Evolutionary conservation across 768 basidiomycete species (phyloP).

Genomic region (Boletus edulis): DNA sequence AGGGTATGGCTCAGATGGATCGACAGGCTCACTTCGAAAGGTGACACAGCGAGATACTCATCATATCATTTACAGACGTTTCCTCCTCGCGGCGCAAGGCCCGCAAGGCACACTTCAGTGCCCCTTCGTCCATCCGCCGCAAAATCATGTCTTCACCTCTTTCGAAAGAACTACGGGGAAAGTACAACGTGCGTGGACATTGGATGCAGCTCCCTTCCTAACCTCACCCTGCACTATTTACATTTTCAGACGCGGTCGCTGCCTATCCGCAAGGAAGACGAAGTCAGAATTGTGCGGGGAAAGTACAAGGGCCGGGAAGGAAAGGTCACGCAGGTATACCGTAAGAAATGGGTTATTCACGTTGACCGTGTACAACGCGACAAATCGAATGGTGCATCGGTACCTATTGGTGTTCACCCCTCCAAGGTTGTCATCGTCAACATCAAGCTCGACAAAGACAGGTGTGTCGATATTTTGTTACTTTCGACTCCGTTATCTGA

Average conservation of each 20-base stretch:
- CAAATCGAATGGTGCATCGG: conserved; percentile 94
- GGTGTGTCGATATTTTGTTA: conserved; percentile 39
- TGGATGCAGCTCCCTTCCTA: not conserved
- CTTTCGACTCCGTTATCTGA: conserved; percentile 3
- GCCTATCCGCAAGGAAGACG: conserved; percentile 97
- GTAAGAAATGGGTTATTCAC: conserved; percentile 99
- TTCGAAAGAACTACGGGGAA: conserved; percentile 89
- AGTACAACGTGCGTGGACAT: conserved; percentile 74
- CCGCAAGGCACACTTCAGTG: conserved; percentile 96
- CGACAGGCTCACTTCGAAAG: conserved; percentile 6
- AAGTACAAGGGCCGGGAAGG: conserved; percentile 99
- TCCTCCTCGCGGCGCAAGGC: conserved; percentile 96
- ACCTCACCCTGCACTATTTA: not conserved
- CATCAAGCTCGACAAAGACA: conserved; percentile 92
- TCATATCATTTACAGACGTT: conserved; percentile 53
- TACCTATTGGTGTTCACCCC: conserved; percentile 93
- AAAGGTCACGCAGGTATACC: conserved; percentile 96
- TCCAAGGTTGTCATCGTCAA: conserved; percentile 94
- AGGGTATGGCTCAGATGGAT: conserved; percentile 41
- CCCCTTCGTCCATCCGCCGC: conserved; percentile 92
- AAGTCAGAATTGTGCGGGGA: conserved; percentile 94
- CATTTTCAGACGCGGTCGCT: conserved; percentile 74
- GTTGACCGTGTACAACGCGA: conserved; percentile 97
- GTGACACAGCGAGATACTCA: conserved; percentile 31
- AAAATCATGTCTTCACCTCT: conserved; percentile 98